Base-by-base conservation (phyloP, 495 filamentous ascomycete genomes). In the Amphirosellinia nigrospora region DNA sequence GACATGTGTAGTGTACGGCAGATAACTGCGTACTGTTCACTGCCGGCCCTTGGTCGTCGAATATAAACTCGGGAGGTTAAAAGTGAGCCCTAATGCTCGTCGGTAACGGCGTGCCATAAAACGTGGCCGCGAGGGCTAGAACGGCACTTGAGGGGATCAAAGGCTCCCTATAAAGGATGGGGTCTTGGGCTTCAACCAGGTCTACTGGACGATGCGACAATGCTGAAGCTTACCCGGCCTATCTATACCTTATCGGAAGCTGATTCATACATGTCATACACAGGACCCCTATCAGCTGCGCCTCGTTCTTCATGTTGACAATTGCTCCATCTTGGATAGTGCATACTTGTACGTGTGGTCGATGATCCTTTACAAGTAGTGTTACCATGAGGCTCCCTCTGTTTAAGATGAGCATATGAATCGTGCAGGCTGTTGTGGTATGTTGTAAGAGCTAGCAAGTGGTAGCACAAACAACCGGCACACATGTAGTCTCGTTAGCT, bases 221-320 rank as follows among this genome's bases (percentile, higher is more conserved):
- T 58, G 55, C 36, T 21, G 34, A 21, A 58, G 32, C 50, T 30
- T 30, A 30, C 48, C 48, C 23, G 50, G 50, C 16, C 32, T 19
- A 36, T 58, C 55, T 36, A 36, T 36, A 58, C 55, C 55, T 36
- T 36, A 58, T 58, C 30, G 32, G 55, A 32, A 21, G 55, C 55
- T 36, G 55, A 19, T 21, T 58, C 55, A 58, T 58, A 36, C 55
- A 36, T 1, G 0, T 55, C 26, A 19, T 36, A 32, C 32, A 58
- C n/a, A 58, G 55, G n/a, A 58, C 34, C 38, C 23, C 60, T 45
- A 63, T 63, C 21, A 63, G 60, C 60, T 63, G 59, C 59, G 59
- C 59, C 59, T 62, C 59, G 59, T 62, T 39, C 59, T 62, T 23
- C 58, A 23, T 53, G 50, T 53, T n/a, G 32, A 36, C 11, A 36